phyloP scores from a whole-genome alignment of 2,329 filamentous ascomycete genomes.

The Lasiodiplodia sp. region DNA sequence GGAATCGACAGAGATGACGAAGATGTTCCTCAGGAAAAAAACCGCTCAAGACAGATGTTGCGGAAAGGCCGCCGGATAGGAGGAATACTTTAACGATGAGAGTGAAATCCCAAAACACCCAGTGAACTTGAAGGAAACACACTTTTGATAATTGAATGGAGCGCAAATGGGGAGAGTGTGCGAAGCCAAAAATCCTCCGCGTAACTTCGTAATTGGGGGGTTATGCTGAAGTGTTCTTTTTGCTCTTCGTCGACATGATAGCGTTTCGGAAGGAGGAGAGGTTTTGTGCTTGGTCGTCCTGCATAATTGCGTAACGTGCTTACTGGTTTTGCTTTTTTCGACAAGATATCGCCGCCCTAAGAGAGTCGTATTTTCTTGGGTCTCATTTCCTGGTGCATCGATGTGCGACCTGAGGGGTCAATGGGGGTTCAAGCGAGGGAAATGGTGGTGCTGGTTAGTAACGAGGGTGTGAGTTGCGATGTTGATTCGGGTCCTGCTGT shows the following conservation, averaged over 20 bases:
- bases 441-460: not conserved
- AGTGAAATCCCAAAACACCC: not conserved
- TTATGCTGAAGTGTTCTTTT: slow-evolving; percentile 17
- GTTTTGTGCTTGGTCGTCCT: slow-evolving; percentile 14
- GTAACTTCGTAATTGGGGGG: slow-evolving; percentile 18
- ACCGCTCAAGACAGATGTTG: not conserved
- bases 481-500: slow-evolving; percentile 16
- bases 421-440: slow-evolving; percentile 16
- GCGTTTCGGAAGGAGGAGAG: slow-evolving; percentile 1
- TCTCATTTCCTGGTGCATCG: slow-evolving; percentile 9
- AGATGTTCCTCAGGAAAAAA: not conserved
- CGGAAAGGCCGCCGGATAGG: not conserved
- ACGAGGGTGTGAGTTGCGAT: slow-evolving; percentile 4
- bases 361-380: slow-evolving; percentile 19
- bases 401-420: not conserved
- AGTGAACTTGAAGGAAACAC: not conserved
- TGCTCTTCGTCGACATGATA: slow-evolving; percentile 11
- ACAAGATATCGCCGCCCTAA: slow-evolving; percentile 21
- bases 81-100: not conserved
- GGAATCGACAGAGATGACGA: not conserved
- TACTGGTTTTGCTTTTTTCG: slow-evolving; percentile 17
- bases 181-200: slow-evolving; percentile 22
- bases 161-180: not conserved
- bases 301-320: slow-evolving; percentile 23
- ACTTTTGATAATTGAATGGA: slow-evolving; percentile 2